Evolutionary conservation across 371 early-diverging fungal species (phyloP).

Genomic region (Funneliformis caledonium): DNA sequence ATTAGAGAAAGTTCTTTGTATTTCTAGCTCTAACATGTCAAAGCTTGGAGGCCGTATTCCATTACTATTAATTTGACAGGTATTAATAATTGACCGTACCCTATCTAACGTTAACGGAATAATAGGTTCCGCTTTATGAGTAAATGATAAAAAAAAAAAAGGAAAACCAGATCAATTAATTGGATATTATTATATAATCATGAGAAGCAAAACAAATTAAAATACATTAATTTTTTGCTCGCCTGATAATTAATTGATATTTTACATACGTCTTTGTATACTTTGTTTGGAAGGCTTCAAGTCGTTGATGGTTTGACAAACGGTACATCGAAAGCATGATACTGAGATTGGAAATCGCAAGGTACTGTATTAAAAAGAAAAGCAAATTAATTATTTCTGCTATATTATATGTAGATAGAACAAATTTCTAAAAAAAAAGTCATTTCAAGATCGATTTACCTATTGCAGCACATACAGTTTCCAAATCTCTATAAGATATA

Average conservation of each 20-base stretch:
- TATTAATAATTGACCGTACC: constrained; percentile 37
- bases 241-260: neutral
- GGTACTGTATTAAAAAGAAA: constrained; percentile 19
- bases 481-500: constrained; percentile 16
- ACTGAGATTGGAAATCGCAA: constrained; percentile 36
- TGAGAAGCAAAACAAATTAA: neutral
- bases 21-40: constrained; percentile 58
- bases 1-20: constrained; percentile 66
- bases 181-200: neutral
- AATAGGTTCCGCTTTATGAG: constrained; percentile 18
- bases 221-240: neutral
- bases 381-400: neutral
- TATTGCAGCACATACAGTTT: constrained; percentile 37
- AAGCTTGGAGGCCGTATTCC: constrained; percentile 45
- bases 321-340: constrained; percentile 78
- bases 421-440: neutral
- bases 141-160: neutral
- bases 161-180: neutral
- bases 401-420: neutral
- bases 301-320: constrained; percentile 90
- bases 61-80: constrained; percentile 45
- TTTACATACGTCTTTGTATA: constrained; percentile 22
- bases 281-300: constrained; percentile 48
- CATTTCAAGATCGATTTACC: neutral
- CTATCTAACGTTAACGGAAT: constrained; percentile 58